Conservation (phyloP, 768 basidiomycete genomes). For the Tricholoma matsutake region DNA sequence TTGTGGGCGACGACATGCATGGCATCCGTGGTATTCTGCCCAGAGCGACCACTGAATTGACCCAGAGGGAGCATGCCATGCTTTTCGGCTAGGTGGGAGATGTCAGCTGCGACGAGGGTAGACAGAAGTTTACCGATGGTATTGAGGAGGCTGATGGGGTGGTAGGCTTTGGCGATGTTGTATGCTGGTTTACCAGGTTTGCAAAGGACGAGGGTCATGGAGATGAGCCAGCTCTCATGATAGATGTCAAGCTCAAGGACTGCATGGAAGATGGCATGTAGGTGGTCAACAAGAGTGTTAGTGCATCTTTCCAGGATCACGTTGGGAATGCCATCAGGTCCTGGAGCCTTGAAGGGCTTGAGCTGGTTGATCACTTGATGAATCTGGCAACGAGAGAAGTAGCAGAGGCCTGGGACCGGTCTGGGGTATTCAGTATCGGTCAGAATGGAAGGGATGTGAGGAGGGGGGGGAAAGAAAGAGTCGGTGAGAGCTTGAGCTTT, state of each 20-base stretch:
- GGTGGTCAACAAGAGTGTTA: slow-evolving; percentile 12
- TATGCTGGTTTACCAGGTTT: too few relatives aligned
- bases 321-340: slow-evolving; percentile 20
- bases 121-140: too few relatives aligned
- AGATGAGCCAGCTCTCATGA: slow-evolving; percentile 26
- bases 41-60: too few relatives aligned
- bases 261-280: slow-evolving; percentile 22
- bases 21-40: too few relatives aligned
- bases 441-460: slow-evolving; percentile 4
- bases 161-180: too few relatives aligned
- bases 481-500: not conserved
- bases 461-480: not conserved
- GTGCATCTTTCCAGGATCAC: slow-evolving; percentile 17
- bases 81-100: too few relatives aligned
- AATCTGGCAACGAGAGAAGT: slow-evolving; percentile 6
- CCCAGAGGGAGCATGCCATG: too few relatives aligned
- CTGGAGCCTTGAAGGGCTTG: slow-evolving; percentile 26
- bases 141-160: too few relatives aligned
- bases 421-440: slow-evolving; percentile 3
- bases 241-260: slow-evolving; percentile 25
- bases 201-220: slow-evolving; percentile 10
- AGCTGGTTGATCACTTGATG: slow-evolving; percentile 12
- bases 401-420: not conserved
- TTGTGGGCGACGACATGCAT: too few relatives aligned
- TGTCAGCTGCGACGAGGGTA: too few relatives aligned